Conservation (phyloP, 495 filamentous ascomycete species). For the Neurospora terricola region DNA sequence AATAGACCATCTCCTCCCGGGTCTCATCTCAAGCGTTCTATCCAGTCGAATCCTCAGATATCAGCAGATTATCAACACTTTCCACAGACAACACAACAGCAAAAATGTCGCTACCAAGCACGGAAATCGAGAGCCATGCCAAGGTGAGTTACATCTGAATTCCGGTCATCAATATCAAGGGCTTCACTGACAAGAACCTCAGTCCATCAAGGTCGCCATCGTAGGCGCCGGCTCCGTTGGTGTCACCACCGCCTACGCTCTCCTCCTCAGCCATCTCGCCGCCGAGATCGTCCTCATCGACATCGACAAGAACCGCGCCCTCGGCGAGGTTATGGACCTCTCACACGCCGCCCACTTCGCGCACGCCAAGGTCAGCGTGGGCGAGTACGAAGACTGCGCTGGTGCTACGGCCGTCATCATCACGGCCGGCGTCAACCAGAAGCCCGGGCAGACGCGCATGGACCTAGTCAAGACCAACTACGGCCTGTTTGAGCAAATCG, state of each 20-base stretch:
- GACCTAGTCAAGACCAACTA: conserved; percentile 25
- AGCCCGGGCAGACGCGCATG: conserved; percentile 22
- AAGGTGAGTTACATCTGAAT: neutral
- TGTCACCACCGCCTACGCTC: conserved; percentile 43
- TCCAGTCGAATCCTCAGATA: neutral
- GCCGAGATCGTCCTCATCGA: conserved; percentile 40
- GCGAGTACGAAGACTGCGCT: conserved; percentile 27
- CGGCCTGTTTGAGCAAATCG: conserved; percentile 12
- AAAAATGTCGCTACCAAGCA: neutral
- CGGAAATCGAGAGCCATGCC: neutral
- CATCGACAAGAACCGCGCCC: conserved; percentile 23
- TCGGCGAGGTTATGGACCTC: conserved; percentile 30
- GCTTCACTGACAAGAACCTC: neutral
- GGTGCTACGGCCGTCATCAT: conserved; percentile 49
- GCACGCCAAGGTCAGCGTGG: conserved; percentile 22
- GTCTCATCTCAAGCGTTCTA: neutral
- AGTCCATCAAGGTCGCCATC: conserved; percentile 28
- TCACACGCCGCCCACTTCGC: conserved; percentile 27
- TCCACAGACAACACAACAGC: neutral
- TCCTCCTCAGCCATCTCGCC: conserved; percentile 39
- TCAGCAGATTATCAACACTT: neutral
- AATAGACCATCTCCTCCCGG: neutral
- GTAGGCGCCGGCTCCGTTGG: conserved; percentile 46
- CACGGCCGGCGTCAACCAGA: conserved; percentile 25
- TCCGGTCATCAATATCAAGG: neutral